phyloP scores from a whole-genome alignment of 768 basidiomycete genomes.

The Pulveroboletus sp. region DNA sequence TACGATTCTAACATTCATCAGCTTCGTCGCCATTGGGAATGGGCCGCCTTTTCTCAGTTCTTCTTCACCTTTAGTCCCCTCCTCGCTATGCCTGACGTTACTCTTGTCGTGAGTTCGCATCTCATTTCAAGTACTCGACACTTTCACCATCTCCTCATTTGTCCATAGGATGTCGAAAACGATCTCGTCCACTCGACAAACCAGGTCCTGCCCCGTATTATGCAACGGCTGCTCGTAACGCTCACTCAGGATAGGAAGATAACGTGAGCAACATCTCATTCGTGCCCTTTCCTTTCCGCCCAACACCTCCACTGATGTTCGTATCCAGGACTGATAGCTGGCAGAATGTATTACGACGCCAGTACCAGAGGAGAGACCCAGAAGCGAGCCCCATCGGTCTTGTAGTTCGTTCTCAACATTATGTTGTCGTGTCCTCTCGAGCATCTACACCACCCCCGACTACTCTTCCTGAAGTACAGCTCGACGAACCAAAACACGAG shows the following conservation, averaged over 20 bases:
- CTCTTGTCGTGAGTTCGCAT: conserved; percentile 48
- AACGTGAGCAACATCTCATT: conserved; percentile 44
- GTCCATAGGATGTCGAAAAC: conserved; percentile 66
- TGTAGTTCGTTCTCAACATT: conserved; percentile 26
- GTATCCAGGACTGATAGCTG: conserved; percentile 62
- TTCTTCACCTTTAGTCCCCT: conserved; percentile 77
- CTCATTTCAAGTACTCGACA: background rate
- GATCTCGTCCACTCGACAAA: conserved; percentile 62
- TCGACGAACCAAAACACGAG: conserved; percentile 7
- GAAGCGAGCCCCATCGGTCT: conserved; percentile 67
- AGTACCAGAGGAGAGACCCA: conserved; percentile 71
- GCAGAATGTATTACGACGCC: conserved; percentile 72
- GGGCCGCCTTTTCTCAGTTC: conserved; percentile 90
- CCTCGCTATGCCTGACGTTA: conserved; percentile 66
- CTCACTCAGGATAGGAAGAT: conserved; percentile 80
- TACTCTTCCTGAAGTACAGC: conserved; percentile 5
- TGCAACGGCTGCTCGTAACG: conserved; percentile 67
- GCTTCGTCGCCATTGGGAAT: conserved; percentile 83
- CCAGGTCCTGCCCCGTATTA: conserved; percentile 62
- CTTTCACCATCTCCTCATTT: conserved; percentile 10
- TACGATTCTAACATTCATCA: conserved; percentile 39
- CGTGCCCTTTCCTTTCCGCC: conserved; percentile 11
- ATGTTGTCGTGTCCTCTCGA: conserved; percentile 25
- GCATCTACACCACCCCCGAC: conserved; percentile 24
- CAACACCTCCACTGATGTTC: conserved; percentile 16